Percentiles rank a stretch among this genome's conserved stretches.
Conservation (phyloP, 495 filamentous ascomycete genomes). For the Trichoderma reesei region DNA sequence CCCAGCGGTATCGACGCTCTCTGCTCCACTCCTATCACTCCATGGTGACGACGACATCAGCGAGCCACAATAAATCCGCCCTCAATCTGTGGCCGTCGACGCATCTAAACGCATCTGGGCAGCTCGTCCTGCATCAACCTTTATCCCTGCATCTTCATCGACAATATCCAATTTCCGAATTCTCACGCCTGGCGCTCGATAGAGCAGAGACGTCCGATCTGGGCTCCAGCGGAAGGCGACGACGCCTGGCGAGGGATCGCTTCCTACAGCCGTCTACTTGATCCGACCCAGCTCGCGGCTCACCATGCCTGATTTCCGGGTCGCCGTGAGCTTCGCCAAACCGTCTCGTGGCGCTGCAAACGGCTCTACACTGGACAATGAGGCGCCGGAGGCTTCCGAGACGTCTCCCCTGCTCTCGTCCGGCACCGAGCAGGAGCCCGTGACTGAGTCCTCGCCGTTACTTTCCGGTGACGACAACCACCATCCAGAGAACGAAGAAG, state of each 20-base stretch:
- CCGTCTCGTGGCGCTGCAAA: neutral
- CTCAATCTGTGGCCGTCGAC: neutral
- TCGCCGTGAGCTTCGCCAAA: neutral
- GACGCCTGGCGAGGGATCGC: neutral
- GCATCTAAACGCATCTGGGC: neutral
- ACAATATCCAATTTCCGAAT: neutral
- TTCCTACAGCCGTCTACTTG: neutral
- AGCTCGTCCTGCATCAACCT: neutral
- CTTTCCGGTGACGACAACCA: neutral
- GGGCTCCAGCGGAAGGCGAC: neutral
- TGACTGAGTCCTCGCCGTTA: constrained; percentile 5
- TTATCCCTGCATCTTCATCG: neutral
- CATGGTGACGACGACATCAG: neutral
- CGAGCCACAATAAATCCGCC: neutral
- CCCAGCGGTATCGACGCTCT: neutral
- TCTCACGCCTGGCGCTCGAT: neutral
- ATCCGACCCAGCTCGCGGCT: neutral
- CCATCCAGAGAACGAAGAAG: neutral
- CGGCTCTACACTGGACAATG: neutral
- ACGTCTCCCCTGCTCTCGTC: constrained; percentile 5
- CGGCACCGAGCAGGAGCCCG: neutral
- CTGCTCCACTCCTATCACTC: constrained; percentile 1
- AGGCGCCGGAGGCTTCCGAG: constrained; percentile 3
- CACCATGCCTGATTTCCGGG: constrained; percentile 5
- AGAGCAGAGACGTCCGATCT: neutral